Conservation (phyloP, 148 eudicot genomes). For the Spergularia bocconei region DNA sequence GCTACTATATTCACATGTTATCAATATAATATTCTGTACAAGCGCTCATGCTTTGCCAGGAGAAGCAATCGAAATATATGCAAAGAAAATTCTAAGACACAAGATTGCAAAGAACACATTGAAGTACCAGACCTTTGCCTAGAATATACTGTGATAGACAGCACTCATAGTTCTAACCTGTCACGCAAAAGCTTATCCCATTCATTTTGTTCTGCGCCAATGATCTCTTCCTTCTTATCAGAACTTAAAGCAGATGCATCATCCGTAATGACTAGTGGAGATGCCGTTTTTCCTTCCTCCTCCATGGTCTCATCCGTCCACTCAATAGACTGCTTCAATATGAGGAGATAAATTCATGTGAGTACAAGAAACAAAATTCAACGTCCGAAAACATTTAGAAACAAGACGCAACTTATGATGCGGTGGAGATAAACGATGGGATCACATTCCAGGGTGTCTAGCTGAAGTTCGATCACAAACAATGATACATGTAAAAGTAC, state of each 20-base stretch:
- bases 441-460: no score
- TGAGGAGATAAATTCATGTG: not conserved
- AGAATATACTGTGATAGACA: no score
- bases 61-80: no score
- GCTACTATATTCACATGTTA: no score
- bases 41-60: no score
- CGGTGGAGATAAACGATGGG: not conserved
- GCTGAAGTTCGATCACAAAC: no score
- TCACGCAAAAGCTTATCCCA: conserved; percentile 94
- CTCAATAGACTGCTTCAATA: conserved; percentile 57
- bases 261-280: conserved; percentile 35
- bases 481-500: no score
- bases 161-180: conserved; percentile 46
- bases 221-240: conserved; percentile 57
- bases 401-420: not conserved
- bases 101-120: no score
- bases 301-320: conserved; percentile 91
- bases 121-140: no score
- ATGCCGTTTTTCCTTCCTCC: conserved; percentile 47
- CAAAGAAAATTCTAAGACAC: no score
- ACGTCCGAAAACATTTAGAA: no score
- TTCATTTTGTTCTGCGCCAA: conserved; percentile 71
- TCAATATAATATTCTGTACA: no score
- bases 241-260: conserved; percentile 45
- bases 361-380: not conserved